Evolutionary conservation across 345 rosid species (phyloP).

Genomic region (Acer campestre): DNA sequence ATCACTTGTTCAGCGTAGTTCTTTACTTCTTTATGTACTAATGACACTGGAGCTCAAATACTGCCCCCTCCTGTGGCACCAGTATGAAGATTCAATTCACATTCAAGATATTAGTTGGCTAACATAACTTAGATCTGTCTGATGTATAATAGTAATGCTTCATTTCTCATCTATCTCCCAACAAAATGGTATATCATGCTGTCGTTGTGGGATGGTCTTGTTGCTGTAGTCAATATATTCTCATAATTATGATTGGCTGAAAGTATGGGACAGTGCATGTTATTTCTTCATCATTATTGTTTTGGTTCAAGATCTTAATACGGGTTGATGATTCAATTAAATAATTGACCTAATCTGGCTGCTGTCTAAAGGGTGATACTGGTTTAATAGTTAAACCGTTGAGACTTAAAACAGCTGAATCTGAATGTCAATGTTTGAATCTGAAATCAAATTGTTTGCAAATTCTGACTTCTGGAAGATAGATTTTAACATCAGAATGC

Average conservation of each 20-base stretch:
- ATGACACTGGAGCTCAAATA: not conserved
- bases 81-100: not conserved
- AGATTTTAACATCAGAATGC: not conserved
- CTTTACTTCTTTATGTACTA: not conserved
- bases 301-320: not conserved
- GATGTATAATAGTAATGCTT: not conserved
- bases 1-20: conserved; percentile 15
- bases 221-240: not conserved
- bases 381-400: not conserved
- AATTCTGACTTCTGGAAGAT: not conserved
- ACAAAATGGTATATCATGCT: not conserved
- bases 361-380: not conserved
- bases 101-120: not conserved
- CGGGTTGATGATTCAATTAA: not conserved
- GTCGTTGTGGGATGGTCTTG: not conserved
- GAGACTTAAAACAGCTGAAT: not conserved
- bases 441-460: not conserved
- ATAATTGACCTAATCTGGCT: not conserved
- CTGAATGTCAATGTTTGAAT: not conserved
- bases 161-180: not conserved
- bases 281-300: not conserved
- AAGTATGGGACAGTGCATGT: not conserved
- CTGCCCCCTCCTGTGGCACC: not conserved
- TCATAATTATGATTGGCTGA: not conserved
- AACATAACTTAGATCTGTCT: not conserved